These are phyloP conservation scores for Podospora anserina DNA, from an alignment of 495 filamentous ascomycete genomes.

Conservation along the genomic window DNA sequence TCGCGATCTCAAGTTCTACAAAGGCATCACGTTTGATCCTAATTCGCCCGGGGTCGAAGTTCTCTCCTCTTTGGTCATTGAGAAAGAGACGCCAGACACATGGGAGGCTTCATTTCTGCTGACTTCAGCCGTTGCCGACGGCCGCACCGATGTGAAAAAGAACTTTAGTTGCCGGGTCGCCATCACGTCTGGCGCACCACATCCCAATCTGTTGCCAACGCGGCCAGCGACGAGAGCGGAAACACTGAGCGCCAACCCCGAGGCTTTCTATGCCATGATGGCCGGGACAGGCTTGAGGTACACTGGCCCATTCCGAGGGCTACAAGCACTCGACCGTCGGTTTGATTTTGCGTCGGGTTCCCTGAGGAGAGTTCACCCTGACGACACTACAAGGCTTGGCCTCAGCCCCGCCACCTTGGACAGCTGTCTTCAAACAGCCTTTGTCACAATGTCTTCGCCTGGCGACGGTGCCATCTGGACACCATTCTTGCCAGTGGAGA, in stretches of 20 bases:
- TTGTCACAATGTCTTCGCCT: conserved; percentile 45
- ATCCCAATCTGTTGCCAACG: conserved; percentile 24
- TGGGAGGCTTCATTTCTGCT: conserved; percentile 42
- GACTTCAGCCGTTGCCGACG: conserved; percentile 35
- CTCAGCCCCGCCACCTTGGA: conserved; percentile 51
- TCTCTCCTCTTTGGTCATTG: conserved; percentile 40
- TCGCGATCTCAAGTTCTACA: conserved; percentile 39
- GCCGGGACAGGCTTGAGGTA: conserved; percentile 41
- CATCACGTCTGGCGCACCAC: conserved; percentile 34
- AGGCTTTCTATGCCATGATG: conserved; percentile 48
- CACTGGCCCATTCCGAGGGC: conserved; percentile 41
- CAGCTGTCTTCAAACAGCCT: conserved; percentile 45
- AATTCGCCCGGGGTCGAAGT: conserved; percentile 46
- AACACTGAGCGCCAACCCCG: conserved; percentile 33
- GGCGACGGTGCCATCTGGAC: conserved; percentile 47
- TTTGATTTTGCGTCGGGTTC: conserved; percentile 45
- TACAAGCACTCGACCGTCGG: conserved; percentile 40
- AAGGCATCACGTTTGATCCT: conserved; percentile 50
- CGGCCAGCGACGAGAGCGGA: conserved; percentile 29
- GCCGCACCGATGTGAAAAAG: conserved; percentile 36
- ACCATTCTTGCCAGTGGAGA: conserved; percentile 40
- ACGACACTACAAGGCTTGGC: conserved; percentile 34
- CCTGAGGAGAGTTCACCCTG: conserved; percentile 31
- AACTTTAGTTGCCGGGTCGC: conserved; percentile 35
- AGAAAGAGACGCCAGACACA: conserved; percentile 2